Conservation (phyloP, 1,284 basidiomycete species). For the Puccinia horiana region DNA sequence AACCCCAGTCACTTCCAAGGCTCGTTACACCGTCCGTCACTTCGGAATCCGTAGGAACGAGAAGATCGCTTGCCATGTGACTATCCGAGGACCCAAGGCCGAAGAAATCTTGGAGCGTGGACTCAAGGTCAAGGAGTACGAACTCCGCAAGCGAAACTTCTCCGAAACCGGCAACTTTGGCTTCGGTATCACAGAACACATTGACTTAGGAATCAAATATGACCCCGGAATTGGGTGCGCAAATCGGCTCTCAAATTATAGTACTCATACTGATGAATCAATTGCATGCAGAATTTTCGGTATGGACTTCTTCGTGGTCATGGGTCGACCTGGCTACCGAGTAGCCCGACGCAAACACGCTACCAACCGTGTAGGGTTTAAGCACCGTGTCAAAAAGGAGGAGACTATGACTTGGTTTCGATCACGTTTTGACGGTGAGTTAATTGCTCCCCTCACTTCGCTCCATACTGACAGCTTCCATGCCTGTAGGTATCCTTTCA, state of each 20-base stretch:
- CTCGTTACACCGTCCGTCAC: slow-evolving; percentile 97
- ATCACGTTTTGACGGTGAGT: slow-evolving; percentile 48
- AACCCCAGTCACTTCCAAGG: slow-evolving; percentile 98
- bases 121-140: slow-evolving; percentile 99
- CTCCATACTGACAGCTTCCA: background rate
- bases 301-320: slow-evolving; percentile 72
- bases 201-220: slow-evolving; percentile 97
- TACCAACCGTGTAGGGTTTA: slow-evolving; percentile 80
- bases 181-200: slow-evolving; percentile 97
- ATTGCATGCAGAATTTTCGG: slow-evolving; percentile 48
- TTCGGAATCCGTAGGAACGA: slow-evolving; percentile 99
- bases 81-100: slow-evolving; percentile 98
- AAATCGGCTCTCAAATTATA: background rate
- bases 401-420: slow-evolving; percentile 49
- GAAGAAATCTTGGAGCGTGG: slow-evolving; percentile 99
- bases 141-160: slow-evolving; percentile 85
- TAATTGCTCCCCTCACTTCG: background rate
- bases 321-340: slow-evolving; percentile 92
- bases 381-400: slow-evolving; percentile 63
- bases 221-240: slow-evolving; percentile 81
- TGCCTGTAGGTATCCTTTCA: slow-evolving; percentile 19
- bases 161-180: slow-evolving; percentile 98
- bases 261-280: background rate
- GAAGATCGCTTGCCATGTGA: slow-evolving; percentile 99
- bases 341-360: slow-evolving; percentile 89